Base-by-base conservation (phyloP, 2,329 filamentous ascomycete species). In the Talaromyces sp. region DNA sequence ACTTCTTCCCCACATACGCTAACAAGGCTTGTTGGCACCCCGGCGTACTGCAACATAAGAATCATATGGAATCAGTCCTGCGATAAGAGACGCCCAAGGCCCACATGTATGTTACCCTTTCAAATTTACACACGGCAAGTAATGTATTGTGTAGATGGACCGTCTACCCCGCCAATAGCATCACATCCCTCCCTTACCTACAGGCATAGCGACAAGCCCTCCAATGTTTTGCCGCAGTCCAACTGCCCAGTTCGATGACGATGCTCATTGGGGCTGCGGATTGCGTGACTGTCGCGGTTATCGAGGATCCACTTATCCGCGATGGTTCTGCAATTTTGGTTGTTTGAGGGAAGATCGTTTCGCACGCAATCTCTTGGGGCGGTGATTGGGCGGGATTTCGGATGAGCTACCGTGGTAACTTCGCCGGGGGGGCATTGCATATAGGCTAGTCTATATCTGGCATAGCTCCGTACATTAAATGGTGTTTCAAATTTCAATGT, bases 1-100 rank as follows among this genome's bases (percentile, higher is more conserved):
- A 52, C 2, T 41, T n/a, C 47, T 41, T 31, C 61, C 61, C 61
- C 61, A 63, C 61, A 57, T 63, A 63, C 60, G 60, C 60, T 63
- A 63, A 45, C 50, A 22, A 43, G 45, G 35, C 37, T 39, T 24
- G 56, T 31, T 43, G 35, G 39, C 56, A 58, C 43, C 37, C 6
- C 35, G 54, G 56, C 22, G 37, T n/a, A 16, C 54, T 10, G 56
- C 13, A 16, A n/a, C 6, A 9, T 22, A 22, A 54, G 58, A 61
- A 43, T 31, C 35, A 43, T 19, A 43, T 35, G 62, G 49, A 58
- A 41, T 39, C 54, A 19, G 7, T 35, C 24, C 9, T 22, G 52
- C 19, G 52, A 56, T 56, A 56, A 54, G 31, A 24, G 31, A 22
- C 3, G 50, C 49, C 16, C 7, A 22, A 22, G 52, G 31, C 52